phyloP scores from a whole-genome alignment of 2,329 filamentous ascomycete species.

The Parastagonospora nodorum region DNA sequence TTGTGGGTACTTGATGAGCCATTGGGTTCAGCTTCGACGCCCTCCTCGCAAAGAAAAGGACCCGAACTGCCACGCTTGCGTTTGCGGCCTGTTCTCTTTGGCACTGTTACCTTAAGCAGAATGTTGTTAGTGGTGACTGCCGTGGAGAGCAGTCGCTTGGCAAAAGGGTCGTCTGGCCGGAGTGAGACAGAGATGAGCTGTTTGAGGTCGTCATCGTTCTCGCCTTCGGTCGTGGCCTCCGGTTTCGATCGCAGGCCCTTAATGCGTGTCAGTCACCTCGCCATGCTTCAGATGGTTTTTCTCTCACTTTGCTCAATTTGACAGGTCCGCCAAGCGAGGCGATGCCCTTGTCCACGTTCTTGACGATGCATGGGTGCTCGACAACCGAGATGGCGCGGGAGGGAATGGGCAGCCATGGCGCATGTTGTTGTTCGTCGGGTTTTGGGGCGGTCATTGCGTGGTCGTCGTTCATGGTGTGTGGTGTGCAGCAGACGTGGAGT shows the following conservation, averaged over 20 bases:
- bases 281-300: slow-evolving; percentile 4
- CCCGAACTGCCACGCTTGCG: slow-evolving; percentile 77
- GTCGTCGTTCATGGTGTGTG: slow-evolving; percentile 17
- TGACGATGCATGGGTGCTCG: slow-evolving; percentile 70
- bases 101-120: slow-evolving; percentile 83
- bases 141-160: slow-evolving; percentile 77
- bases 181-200: slow-evolving; percentile 71
- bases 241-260: slow-evolving; percentile 37
- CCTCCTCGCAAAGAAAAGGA: slow-evolving; percentile 57
- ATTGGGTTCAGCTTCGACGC: slow-evolving; percentile 5
- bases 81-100: slow-evolving; percentile 83
- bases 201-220: slow-evolving; percentile 47
- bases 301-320: slow-evolving; percentile 58
- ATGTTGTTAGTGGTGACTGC: slow-evolving; percentile 80
- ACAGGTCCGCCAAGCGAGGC: slow-evolving; percentile 64
- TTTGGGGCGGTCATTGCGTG: slow-evolving; percentile 4
- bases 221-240: slow-evolving; percentile 25
- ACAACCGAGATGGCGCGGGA: slow-evolving; percentile 61
- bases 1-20: neutral
- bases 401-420: slow-evolving; percentile 58
- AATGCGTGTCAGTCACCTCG: slow-evolving; percentile 10
- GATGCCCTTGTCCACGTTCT: slow-evolving; percentile 67
- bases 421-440: slow-evolving; percentile 13
- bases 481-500: neutral
- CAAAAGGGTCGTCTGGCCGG: slow-evolving; percentile 77